Conservation (phyloP, 202 grass and related monocot species). For the Hordeum pubiflorum region DNA sequence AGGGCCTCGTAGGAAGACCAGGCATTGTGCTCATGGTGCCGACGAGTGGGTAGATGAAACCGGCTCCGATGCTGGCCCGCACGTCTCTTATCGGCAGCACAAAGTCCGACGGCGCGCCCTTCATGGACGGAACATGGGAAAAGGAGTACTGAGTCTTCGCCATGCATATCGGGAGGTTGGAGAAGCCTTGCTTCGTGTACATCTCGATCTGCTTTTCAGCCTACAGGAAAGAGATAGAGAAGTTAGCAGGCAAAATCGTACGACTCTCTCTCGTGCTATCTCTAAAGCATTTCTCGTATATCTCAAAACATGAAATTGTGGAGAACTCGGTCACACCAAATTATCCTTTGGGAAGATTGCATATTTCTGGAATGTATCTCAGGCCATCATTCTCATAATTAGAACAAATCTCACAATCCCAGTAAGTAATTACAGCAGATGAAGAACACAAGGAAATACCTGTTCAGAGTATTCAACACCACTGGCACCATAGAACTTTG, state of each 20-base stretch:
- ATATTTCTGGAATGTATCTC: neutral
- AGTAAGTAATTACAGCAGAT: neutral
- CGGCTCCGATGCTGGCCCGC: constrained; percentile 80
- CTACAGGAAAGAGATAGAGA: constrained; percentile 21
- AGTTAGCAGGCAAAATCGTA: neutral
- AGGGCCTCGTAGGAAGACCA: constrained; percentile 86
- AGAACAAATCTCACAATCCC: neutral
- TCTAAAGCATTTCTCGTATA: neutral
- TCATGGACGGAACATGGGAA: constrained; percentile 72
- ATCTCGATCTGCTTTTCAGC: constrained; percentile 92
- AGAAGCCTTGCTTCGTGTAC: constrained; percentile 92
- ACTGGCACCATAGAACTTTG: constrained; percentile 78
- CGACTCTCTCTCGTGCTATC: neutral
- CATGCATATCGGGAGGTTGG: constrained; percentile 90
- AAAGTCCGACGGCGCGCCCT: constrained; percentile 56
- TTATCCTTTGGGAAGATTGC: too few species aligned
- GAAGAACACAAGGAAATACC: constrained; percentile 25
- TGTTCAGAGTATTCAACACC: constrained; percentile 89
- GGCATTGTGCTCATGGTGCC: constrained; percentile 98
- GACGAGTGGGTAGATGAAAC: constrained; percentile 90
- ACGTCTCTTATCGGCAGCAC: constrained; percentile 82
- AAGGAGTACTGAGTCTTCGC: constrained; percentile 98
- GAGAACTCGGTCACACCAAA: neutral
- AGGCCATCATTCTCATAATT: neutral
- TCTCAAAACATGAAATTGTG: neutral